phyloP scores from a whole-genome alignment of 257 asterid genomes.

The Nicotiana tabacum region DNA sequence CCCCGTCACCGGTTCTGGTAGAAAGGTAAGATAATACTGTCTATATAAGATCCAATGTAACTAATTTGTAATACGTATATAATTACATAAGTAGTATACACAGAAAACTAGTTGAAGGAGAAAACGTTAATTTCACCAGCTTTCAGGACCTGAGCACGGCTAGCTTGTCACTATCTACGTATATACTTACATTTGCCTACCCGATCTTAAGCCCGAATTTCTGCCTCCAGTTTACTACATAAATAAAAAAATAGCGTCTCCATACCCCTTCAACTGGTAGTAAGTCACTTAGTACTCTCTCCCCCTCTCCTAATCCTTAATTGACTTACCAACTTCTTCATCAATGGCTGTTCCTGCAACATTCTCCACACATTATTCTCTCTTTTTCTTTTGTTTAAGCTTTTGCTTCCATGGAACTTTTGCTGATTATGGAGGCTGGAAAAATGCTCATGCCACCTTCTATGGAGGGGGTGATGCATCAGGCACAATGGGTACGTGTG shows the following conservation, averaged over 20 bases:
- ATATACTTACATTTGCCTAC: background rate
- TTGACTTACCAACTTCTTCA: background rate
- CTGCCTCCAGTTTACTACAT: constrained; percentile 10
- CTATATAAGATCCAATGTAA: too few relatives aligned
- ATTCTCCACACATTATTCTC: constrained; percentile 12
- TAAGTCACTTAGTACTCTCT: background rate
- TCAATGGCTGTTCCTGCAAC: constrained; percentile 1
- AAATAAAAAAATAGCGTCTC: constrained; percentile 23
- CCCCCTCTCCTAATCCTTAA: background rate
- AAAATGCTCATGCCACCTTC: constrained; percentile 42
- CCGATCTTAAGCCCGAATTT: background rate
- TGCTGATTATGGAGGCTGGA: constrained; percentile 37
- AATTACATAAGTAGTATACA: too few relatives aligned
- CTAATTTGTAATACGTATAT: too few relatives aligned
- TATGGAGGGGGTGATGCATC: constrained; percentile 54
- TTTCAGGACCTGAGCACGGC: constrained; percentile 6
- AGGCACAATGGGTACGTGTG: constrained; percentile 38
- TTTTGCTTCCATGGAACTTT: constrained; percentile 19
- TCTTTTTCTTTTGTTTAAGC: constrained; percentile 13
- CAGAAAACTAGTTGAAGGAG: too few relatives aligned
- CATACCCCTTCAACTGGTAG: background rate
- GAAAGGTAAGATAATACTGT: too few relatives aligned
- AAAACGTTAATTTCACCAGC: background rate
- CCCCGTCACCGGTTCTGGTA: too few relatives aligned
- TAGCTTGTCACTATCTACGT: constrained; percentile 33